Evolutionary conservation across 2,329 filamentous ascomycete genomes (phyloP), one percentile per base, ranked within the genome.

Genomic region (Neoscytalidium dimidiatum): DNA sequence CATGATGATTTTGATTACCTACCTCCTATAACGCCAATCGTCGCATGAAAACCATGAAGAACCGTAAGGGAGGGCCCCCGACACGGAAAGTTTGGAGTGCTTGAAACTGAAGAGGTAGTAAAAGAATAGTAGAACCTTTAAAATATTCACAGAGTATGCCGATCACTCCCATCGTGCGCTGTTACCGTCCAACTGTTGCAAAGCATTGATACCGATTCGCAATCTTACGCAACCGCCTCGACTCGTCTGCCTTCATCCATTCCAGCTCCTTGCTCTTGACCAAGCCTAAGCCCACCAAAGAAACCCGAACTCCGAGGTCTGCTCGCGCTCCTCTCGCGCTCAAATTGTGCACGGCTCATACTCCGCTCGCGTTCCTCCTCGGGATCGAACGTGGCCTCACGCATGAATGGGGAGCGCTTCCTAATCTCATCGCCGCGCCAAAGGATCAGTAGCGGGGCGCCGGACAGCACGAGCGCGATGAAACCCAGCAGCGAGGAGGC

Each of bases 401-500:
- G n/a, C 52, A 57, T 35, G 14, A 57, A 57, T 29, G 21, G 52
- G 11, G 38, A 41, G 38, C 38, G 38, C 38, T 17, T 11, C 11
- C 38, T 11, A 19, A 65, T 49, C 31, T 62, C 56, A 33, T 46
- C 33, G n/a, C 64, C 35, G 6, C 28, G 19, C 28, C 23, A 6
- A 14, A 65, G 28, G 4, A 83, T 63, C 1, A 81, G 75, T 0
- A 80, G 69, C 0, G 80, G 80, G 2, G 80, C 80, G 35, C 77
- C 63, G 3, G 73, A 78, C 46, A 82, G 66, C 3, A 71, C 75
- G 26, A 78, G 46, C 0, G 77, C 80, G 17, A 82, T 75, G 52
- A 81, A 81, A 0, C 79, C 81, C 0, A 83, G 69, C 31, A 83
- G 64, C 0, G 73, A 78, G 0, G 77, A 76, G 5, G 80, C 81